A percentile compares a stretch with the other conserved stretches of the same genome.
These are phyloP conservation scores for Hemisphaericaspora nanyangensis DNA, from an alignment of 805 yeast genomes.

Conservation along the genomic window DNA sequence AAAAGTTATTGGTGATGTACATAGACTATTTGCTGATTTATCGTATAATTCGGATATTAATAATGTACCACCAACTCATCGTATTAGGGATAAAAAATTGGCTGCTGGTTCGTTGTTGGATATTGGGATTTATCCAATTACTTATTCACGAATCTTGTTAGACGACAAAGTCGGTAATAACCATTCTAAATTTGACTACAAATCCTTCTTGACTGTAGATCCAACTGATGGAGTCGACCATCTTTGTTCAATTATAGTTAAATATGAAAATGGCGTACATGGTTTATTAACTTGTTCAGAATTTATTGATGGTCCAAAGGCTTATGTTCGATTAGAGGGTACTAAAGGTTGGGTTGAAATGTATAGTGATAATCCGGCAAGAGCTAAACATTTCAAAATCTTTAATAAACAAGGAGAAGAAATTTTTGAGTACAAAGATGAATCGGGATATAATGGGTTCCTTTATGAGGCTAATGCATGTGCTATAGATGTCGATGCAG, in stretches of 20 bases:
- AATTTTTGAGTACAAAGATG: slow-evolving; percentile 26
- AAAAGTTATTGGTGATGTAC: slow-evolving; percentile 43
- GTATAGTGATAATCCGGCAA: slow-evolving; percentile 30
- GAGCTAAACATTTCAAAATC: slow-evolving; percentile 28
- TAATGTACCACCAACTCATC: slow-evolving; percentile 23
- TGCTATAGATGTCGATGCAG: slow-evolving; percentile 41
- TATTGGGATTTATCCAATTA: slow-evolving; percentile 50
- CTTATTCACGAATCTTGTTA: slow-evolving; percentile 40
- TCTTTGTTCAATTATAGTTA: slow-evolving; percentile 32
- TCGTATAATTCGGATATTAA: slow-evolving; percentile 32
- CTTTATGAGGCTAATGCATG: slow-evolving; percentile 55
- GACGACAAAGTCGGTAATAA: slow-evolving; percentile 29
- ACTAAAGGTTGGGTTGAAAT: slow-evolving; percentile 29
- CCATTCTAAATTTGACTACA: slow-evolving; percentile 21
- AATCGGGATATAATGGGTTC: slow-evolving; percentile 44
- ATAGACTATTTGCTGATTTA: slow-evolving; percentile 42
- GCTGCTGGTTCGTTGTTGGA: slow-evolving; percentile 60
- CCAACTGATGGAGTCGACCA: slow-evolving; percentile 40
- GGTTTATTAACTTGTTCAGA: slow-evolving; percentile 35
- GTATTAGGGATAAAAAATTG: slow-evolving; percentile 41
- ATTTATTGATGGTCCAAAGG: slow-evolving; percentile 21
- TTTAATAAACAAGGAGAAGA: slow-evolving; percentile 24
- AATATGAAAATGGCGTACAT: slow-evolving; percentile 38
- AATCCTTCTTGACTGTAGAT: slow-evolving; percentile 33
- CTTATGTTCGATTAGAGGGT: slow-evolving; percentile 33